A percentile compares a stretch with the other conserved stretches of the same genome.
Conservation (phyloP, 352 stramenopile genomes). For the Phytophthora kernoviae region DNA sequence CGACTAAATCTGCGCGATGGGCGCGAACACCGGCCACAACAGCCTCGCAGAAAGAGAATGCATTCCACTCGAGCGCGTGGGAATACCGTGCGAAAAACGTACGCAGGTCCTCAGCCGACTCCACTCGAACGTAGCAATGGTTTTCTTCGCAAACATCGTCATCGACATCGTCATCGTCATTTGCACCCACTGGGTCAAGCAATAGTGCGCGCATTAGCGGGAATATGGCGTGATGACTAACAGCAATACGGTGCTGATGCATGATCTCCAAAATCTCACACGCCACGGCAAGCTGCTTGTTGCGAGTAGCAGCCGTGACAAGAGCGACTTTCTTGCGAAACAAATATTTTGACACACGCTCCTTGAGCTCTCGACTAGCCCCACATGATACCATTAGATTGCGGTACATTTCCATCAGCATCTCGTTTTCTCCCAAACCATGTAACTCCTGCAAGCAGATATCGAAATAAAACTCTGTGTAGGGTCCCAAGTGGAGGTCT, state of each 20-base stretch:
- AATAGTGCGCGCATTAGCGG: conserved; percentile 51
- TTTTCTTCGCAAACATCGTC: conserved; percentile 7
- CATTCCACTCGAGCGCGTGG: conserved; percentile 64
- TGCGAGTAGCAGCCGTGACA: conserved; percentile 37
- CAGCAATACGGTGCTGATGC: conserved; percentile 55
- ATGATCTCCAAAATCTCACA: conserved; percentile 63
- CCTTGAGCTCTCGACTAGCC: conserved; percentile 49
- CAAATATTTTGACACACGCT: conserved; percentile 66
- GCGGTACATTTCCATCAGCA: conserved; percentile 63
- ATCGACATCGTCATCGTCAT: conserved; percentile 22
- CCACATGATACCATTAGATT: conserved; percentile 47
- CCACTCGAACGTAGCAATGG: conserved; percentile 10
- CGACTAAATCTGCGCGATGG: conserved; percentile 57
- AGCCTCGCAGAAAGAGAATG: conserved; percentile 68
- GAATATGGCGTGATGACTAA: conserved; percentile 55
- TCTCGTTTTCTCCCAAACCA: conserved; percentile 40
- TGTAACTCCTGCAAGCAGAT: conserved; percentile 69
- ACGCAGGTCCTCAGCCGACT: conserved; percentile 42
- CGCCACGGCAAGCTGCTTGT: conserved; percentile 38
- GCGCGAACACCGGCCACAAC: conserved; percentile 56
- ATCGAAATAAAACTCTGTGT: conserved; percentile 69
- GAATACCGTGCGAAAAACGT: conserved; percentile 55
- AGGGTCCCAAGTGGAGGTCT: conserved; percentile 42
- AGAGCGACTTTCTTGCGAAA: conserved; percentile 55
- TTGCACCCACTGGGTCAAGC: conserved; percentile 16